These are phyloP conservation scores for Populus trichocarpa DNA, from an alignment of 441 rosid species.

Conservation along the genomic window DNA sequence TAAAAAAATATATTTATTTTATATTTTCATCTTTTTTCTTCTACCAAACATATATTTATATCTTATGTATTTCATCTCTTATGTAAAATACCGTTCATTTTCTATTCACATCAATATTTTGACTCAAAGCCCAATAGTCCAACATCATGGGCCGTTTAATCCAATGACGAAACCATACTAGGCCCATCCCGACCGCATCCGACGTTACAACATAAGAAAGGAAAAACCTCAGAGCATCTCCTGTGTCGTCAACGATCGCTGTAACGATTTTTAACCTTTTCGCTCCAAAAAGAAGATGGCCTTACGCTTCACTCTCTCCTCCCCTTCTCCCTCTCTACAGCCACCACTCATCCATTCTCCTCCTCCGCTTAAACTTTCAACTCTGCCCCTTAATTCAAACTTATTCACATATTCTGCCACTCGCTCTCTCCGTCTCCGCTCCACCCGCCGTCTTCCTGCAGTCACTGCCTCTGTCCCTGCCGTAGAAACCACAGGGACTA, in stretches of 20 bases:
- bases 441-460: too few relatives aligned
- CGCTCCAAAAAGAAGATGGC: not conserved
- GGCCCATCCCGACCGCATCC: too few relatives aligned
- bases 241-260: not conserved
- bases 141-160: too few relatives aligned
- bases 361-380: too few relatives aligned
- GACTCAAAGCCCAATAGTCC: not conserved
- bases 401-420: slow-evolving; percentile 23
- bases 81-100: too few relatives aligned
- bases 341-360: too few relatives aligned
- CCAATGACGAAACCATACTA: too few relatives aligned
- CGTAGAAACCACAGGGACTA: slow-evolving; percentile 25
- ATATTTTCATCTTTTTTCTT: too few relatives aligned
- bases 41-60: too few relatives aligned
- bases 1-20: too few relatives aligned
- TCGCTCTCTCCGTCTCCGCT: not conserved
- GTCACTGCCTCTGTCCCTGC: slow-evolving; percentile 26
- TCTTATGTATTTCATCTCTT: too few relatives aligned
- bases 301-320: not conserved
- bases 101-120: too few relatives aligned
- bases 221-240: not conserved
- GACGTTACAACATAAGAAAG: not conserved
- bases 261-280: not conserved
- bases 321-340: slow-evolving; percentile 3
- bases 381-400: slow-evolving; percentile 19